Evolutionary conservation across 371 early-diverging fungal genomes (phyloP), one percentile per base, ranked within the genome.

Genomic region (Gilbertella persicaria): DNA sequence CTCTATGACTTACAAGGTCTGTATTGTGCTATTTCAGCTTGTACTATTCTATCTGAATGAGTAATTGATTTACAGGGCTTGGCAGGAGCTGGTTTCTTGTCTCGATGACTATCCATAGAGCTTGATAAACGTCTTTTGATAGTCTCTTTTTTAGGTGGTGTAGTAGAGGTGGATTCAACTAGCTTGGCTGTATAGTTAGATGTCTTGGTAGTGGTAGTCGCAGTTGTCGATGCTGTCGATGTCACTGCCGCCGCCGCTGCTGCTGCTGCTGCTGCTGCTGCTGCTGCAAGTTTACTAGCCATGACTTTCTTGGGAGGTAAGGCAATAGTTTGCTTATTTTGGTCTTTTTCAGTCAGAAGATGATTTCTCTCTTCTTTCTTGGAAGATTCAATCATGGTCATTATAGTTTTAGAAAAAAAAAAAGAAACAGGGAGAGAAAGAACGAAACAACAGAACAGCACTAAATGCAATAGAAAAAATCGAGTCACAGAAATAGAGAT

Each of bases 11-110:
- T 70, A 80, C 80, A 77, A 38, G 77, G 70, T 41, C 71, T 68
- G 39, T 80, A 80, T 23, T 76, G 65, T 44, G 44, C 55, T 24
- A 72, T 70, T 14, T 69, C 62, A 17, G 71, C 64, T 17, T 65
- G 69, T 12, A 80, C 73, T 41, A 80, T 68, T 65, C 67, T 54
- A 21, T 78, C 81, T 57, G 81, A 76, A 47, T 80, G 80, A n/a
- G 69, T 64, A 42, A 80, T 73, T 2, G 72, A 46, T 42, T 54
- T 63, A 12, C 13, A 20, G 10, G 45, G 24, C 28, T 63, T 63
- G 4, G 29, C 48, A 48, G 20, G 40, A 12, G 29, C 23, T 5
- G 30, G 28, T 50, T 51, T 57, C 48, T 62, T 62, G 33, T 57
- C 63, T 57, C 53, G 53, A 45, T 40, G 13, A 48, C 28, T 57